Percentiles rank a stretch among this genome's conserved stretches.
These are phyloP conservation scores for Pestalotiopsis sp. DNA, from an alignment of 2,329 filamentous ascomycete genomes.

Conservation along the genomic window DNA sequence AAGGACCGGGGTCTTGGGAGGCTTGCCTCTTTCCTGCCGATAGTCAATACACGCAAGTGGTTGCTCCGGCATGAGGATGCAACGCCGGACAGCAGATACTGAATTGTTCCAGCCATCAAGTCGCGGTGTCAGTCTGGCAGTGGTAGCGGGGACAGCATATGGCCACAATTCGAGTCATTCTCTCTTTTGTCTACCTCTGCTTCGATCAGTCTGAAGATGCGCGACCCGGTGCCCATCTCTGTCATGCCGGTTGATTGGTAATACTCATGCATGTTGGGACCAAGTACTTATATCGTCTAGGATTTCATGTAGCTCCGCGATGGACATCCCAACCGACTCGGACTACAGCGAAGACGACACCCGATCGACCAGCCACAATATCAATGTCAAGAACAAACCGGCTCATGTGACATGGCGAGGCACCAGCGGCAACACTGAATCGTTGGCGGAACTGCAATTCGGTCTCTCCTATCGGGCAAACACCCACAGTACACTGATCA, in stretches of 20 bases:
- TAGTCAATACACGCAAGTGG: conserved; percentile 13
- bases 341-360: conserved; percentile 3
- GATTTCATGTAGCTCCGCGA: not conserved
- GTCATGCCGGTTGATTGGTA: not conserved
- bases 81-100: conserved; percentile 12
- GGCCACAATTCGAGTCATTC: conserved; percentile 1
- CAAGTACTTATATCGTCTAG: conserved; percentile 1
- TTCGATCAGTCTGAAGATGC: not conserved
- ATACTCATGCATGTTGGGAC: not conserved
- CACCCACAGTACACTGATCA: not conserved
- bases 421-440: not conserved
- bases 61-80: not conserved
- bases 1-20: conserved; percentile 16
- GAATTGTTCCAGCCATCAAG: not conserved
- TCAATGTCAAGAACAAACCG: conserved; percentile 7
- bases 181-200: not conserved
- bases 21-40: not conserved
- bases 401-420: conserved; percentile 8
- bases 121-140: conserved; percentile 3
- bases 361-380: not conserved
- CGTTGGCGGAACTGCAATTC: conserved; percentile 1
- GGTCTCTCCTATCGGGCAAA: not conserved
- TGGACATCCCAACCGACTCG: conserved; percentile 15
- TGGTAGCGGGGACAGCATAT: conserved; percentile 14
- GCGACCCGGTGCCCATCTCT: not conserved